phyloP scores from a whole-genome alignment of 352 stramenopile genomes.

The Phytophthora ramorum region DNA sequence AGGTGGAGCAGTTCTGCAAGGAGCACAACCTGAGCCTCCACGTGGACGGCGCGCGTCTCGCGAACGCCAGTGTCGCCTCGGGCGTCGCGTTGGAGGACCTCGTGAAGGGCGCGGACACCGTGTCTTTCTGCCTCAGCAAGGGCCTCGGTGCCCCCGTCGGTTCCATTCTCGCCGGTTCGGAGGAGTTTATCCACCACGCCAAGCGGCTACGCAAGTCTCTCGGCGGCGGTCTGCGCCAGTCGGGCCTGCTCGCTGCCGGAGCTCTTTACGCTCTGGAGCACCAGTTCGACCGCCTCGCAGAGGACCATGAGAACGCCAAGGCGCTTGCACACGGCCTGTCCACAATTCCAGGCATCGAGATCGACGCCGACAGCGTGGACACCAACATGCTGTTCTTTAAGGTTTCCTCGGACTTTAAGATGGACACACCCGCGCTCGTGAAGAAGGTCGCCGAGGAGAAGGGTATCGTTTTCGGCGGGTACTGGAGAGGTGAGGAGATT shows the following conservation, averaged over 20 bases:
- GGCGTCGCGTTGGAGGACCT: slow-evolving; percentile 75
- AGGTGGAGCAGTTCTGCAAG: slow-evolving; percentile 74
- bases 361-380: slow-evolving; percentile 71
- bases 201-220: slow-evolving; percentile 95
- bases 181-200: slow-evolving; percentile 89
- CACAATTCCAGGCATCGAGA: slow-evolving; percentile 66
- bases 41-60: slow-evolving; percentile 95
- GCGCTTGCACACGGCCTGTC: slow-evolving; percentile 72
- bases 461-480: slow-evolving; percentile 73
- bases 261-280: slow-evolving; percentile 91
- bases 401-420: slow-evolving; percentile 57
- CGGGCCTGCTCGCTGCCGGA: slow-evolving; percentile 92
- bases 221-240: slow-evolving; percentile 97
- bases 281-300: slow-evolving; percentile 81
- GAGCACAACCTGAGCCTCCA: slow-evolving; percentile 92
- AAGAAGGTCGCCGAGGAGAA: slow-evolving; percentile 66
- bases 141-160: slow-evolving; percentile 94
- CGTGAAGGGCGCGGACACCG: slow-evolving; percentile 86
- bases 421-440: slow-evolving; percentile 56
- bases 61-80: slow-evolving; percentile 93
- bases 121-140: slow-evolving; percentile 96
- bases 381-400: slow-evolving; percentile 91
- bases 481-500: slow-evolving; percentile 69
- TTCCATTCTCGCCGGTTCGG: slow-evolving; percentile 91
- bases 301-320: slow-evolving; percentile 87